Base-by-base conservation (phyloP, 768 basidiomycete genomes). In the Tricholoma matsutake region DNA sequence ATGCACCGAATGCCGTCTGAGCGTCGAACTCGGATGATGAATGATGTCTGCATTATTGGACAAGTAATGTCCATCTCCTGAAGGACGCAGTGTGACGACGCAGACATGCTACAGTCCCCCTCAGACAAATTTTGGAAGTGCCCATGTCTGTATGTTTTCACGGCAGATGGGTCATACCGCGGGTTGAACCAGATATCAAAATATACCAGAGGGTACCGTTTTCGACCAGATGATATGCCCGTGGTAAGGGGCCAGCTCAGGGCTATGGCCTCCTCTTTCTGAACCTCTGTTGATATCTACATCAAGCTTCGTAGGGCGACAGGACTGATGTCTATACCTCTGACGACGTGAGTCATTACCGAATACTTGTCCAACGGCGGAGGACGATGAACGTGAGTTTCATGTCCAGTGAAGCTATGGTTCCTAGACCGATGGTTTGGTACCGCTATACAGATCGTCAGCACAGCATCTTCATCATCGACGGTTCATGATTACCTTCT, bases 1-100 rank as follows among this genome's bases (percentile, higher is more conserved):
- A 81, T 76, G 65, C 84, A 82, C 13, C 80, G 72, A 58, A 88
- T 74, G 11, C 81, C 81, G 43, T 69, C 69, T 20, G 72, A 54
- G 37, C 79, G 76, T 53, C 76, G 75, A 59, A 85, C 77, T 10
- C 4, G 31, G 57, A 78, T 63, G 39, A 85, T 72, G 5, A 75
- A 72, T 71, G 79, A 80, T 39, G 62, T 58, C 35, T 76, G 66
- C 64, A 76, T 75, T 37, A 67, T 69, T n/a, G 61, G 70, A 62
- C 82, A 81, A 18, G 71, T 62, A 67, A 87, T 81, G 60, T 73
- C 69, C 78, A 86, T 85, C 59, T 83, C 79, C 3, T 75, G 78
- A 58, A 84, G 60, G 35, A 66, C 66, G 28, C 72, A 77, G 35
- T 81, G 77, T 9, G 71, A 76, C 0, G 77, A 81, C 1, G 80